Evolutionary conservation across 208 protist species (phyloP).

Genomic region (Leishmania turanica): DNA sequence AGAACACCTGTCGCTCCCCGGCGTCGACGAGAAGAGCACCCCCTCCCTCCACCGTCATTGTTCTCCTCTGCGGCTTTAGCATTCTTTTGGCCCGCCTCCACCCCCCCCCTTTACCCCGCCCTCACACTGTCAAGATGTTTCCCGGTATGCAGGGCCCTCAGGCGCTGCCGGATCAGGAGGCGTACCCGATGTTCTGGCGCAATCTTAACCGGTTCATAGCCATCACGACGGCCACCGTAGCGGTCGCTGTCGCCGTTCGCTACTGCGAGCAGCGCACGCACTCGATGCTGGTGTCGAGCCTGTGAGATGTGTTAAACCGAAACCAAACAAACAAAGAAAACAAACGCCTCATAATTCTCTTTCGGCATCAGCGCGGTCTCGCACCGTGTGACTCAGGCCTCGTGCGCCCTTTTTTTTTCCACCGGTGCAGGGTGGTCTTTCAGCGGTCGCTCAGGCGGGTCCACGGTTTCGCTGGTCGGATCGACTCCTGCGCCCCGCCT

Average conservation of each 20-base stretch:
- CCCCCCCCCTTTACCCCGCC: not conserved
- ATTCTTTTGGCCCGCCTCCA: no score
- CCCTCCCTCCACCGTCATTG: not conserved
- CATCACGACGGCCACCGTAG: constrained; percentile 47
- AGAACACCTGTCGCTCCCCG: not conserved
- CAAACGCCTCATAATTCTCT: not conserved
- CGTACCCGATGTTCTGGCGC: constrained; percentile 71
- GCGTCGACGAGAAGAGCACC: not conserved
- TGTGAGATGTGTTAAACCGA: constrained; percentile 34
- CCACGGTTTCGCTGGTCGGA: not conserved
- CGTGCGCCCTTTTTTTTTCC: not conserved
- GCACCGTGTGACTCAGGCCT: not conserved
- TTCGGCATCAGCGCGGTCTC: not conserved
- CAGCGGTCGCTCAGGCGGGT: not conserved
- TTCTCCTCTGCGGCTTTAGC: no score
- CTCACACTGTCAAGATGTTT: constrained; percentile 48
- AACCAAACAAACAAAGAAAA: no score
- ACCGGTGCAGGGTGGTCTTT: not conserved
- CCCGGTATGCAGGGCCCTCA: constrained; percentile 76
- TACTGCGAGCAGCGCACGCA: constrained; percentile 73
- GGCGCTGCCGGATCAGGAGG: constrained; percentile 66
- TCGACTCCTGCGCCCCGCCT: not conserved
- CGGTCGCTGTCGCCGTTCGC: constrained; percentile 55
- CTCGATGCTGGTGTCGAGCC: constrained; percentile 43
- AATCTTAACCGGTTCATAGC: constrained; percentile 75